Conservation (phyloP, 2,329 filamentous ascomycete species). For the Beauveria varroae region DNA sequence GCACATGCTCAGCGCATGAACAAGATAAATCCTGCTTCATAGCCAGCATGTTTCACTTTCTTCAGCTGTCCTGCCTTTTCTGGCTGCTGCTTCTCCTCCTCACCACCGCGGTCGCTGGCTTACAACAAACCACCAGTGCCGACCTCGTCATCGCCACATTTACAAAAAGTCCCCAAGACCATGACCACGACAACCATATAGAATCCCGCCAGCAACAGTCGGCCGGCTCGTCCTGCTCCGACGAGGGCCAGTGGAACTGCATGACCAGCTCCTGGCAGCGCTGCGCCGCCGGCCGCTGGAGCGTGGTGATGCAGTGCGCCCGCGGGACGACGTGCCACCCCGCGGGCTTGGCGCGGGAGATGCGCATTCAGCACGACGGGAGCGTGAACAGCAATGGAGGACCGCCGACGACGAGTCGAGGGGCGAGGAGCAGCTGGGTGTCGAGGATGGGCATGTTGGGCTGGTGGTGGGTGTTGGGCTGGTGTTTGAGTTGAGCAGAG, state of each 20-base stretch:
- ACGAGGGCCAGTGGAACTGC: conserved; percentile 50
- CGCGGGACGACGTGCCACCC: conserved; percentile 40
- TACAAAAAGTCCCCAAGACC: background rate
- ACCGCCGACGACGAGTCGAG: background rate
- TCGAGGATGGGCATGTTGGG: background rate
- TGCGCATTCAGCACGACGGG: conserved; percentile 28
- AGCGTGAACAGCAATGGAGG: background rate
- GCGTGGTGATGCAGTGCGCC: conserved; percentile 33
- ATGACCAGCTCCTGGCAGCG: conserved; percentile 42
- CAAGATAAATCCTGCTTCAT: background rate
- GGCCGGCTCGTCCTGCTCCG: conserved; percentile 32
- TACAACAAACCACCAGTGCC: background rate
- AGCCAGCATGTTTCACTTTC: background rate
- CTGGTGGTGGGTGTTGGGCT: background rate
- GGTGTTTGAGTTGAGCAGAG: background rate
- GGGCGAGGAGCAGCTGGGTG: background rate
- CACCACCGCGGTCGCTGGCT: too few species aligned
- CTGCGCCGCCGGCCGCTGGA: conserved; percentile 42
- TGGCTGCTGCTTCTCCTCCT: background rate
- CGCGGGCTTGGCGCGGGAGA: conserved; percentile 32
- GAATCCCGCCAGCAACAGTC: conserved; percentile 17
- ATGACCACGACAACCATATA: background rate
- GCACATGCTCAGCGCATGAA: background rate
- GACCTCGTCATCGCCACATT: background rate
- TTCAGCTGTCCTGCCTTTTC: background rate